Percentiles rank a stretch among this genome's conserved stretches.
Conservation (phyloP, 345 rosid genomes). For the Xanthoceras sorbifolium region DNA sequence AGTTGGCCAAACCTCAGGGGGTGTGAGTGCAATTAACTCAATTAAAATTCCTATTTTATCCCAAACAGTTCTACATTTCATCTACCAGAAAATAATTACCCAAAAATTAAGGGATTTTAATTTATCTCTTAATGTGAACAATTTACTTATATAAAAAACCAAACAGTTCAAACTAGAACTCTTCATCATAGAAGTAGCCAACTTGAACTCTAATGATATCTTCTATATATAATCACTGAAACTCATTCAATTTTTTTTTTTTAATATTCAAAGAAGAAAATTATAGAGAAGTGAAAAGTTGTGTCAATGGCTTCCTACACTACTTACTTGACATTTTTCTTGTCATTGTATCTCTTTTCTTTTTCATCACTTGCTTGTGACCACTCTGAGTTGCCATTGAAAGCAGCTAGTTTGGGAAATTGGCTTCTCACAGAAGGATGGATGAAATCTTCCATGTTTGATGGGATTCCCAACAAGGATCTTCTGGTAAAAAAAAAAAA, state of each 20-base stretch:
- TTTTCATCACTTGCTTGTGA: background rate
- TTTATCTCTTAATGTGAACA: background rate
- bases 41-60: too few relatives aligned
- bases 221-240: background rate
- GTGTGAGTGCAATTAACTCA: too few relatives aligned
- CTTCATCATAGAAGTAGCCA: background rate
- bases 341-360: background rate
- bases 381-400: slow-evolving; percentile 15
- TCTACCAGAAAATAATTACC: background rate
- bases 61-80: too few relatives aligned
- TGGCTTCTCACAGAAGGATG: slow-evolving; percentile 46
- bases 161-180: background rate
- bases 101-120: background rate
- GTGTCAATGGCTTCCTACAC: background rate
- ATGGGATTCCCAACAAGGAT: slow-evolving; percentile 38
- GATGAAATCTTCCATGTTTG: slow-evolving; percentile 37
- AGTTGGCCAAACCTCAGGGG: too few relatives aligned
- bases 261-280: background rate
- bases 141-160: background rate
- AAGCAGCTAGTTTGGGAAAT: slow-evolving; percentile 41
- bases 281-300: background rate
- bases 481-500: slow-evolving; percentile 33
- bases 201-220: background rate
- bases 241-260: background rate
- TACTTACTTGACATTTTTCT: background rate